Evolutionary conservation across 1,284 basidiomycete species (phyloP).

Genomic region (Mycena sp.): DNA sequence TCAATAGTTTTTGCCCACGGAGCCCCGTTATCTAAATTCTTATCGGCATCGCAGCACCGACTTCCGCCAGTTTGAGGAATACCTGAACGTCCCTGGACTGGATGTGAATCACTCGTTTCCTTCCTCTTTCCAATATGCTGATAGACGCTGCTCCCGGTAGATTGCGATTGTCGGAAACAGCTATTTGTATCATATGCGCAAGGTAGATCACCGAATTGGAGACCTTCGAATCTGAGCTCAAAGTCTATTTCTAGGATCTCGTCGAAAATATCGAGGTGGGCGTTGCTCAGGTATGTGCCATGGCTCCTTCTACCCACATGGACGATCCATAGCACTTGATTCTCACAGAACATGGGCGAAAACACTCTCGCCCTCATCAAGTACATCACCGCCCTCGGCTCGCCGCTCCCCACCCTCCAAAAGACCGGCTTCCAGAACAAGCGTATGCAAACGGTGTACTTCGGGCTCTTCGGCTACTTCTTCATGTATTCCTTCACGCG

Average conservation of each 20-base stretch:
- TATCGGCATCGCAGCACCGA: constrained; percentile 71
- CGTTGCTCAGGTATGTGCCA: constrained; percentile 70
- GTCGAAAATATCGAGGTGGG: constrained; percentile 86
- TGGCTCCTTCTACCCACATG: too few relatives aligned
- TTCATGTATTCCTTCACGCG: constrained; percentile 80
- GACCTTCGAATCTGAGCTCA: constrained; percentile 20
- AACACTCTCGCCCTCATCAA: constrained; percentile 88
- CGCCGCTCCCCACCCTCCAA: constrained; percentile 71
- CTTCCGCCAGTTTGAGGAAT: constrained; percentile 94
- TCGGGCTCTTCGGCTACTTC: constrained; percentile 75
- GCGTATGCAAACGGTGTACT: constrained; percentile 64
- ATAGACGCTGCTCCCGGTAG: constrained; percentile 48
- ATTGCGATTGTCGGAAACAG: constrained; percentile 95
- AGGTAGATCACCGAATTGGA: constrained; percentile 46
- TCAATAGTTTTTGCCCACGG: too few relatives aligned
- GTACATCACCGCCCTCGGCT: constrained; percentile 77
- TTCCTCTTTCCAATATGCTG: background rate
- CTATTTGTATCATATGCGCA: constrained; percentile 93
- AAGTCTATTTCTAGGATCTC: constrained; percentile 60
- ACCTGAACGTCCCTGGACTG: constrained; percentile 87
- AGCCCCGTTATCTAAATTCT: background rate
- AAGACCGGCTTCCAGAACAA: constrained; percentile 50
- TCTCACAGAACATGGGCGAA: constrained; percentile 86
- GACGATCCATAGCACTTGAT: background rate
- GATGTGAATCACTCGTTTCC: constrained; percentile 62